A percentile compares a stretch with the other conserved stretches of the same genome.
Conservation (phyloP, 2,329 filamentous ascomycete species). For the Sclerotinia nivalis region DNA sequence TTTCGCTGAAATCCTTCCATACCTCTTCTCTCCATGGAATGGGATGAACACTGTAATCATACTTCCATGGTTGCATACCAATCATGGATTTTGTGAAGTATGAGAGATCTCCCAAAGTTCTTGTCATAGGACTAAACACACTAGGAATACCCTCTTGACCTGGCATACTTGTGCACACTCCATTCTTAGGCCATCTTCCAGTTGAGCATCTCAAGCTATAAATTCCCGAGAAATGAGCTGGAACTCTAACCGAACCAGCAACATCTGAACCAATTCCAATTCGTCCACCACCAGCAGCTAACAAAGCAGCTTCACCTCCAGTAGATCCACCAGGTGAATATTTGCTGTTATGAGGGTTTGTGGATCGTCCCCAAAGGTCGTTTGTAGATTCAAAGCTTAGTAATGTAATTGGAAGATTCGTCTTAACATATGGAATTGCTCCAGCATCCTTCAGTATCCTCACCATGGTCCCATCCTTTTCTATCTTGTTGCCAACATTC, state of each 20-base stretch:
- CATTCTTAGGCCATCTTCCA: slow-evolving; percentile 85
- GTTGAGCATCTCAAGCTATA: slow-evolving; percentile 86
- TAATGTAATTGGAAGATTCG: slow-evolving; percentile 78
- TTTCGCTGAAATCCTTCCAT: slow-evolving; percentile 59
- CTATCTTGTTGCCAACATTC: slow-evolving; percentile 70
- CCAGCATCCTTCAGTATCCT: slow-evolving; percentile 82
- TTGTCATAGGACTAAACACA: slow-evolving; percentile 90
- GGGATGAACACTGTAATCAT: slow-evolving; percentile 83
- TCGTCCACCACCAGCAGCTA: slow-evolving; percentile 76
- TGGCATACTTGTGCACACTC: slow-evolving; percentile 83
- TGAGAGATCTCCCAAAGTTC: slow-evolving; percentile 76
- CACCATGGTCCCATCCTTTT: slow-evolving; percentile 74
- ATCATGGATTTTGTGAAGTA: slow-evolving; percentile 83
- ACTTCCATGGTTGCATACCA: slow-evolving; percentile 82
- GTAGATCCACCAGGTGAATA: slow-evolving; percentile 91
- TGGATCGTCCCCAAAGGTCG: slow-evolving; percentile 77
- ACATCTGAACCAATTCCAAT: slow-evolving; percentile 89
- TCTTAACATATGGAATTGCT: slow-evolving; percentile 90
- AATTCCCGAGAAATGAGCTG: slow-evolving; percentile 87
- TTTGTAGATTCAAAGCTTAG: slow-evolving; percentile 47
- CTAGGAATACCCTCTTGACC: slow-evolving; percentile 88
- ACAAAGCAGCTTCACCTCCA: slow-evolving; percentile 67
- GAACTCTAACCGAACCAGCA: slow-evolving; percentile 81
- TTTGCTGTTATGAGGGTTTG: slow-evolving; percentile 78
- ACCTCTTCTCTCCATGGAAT: slow-evolving; percentile 72